These are phyloP conservation scores for Phytophthora tentaculata DNA, from an alignment of 352 stramenopile species.

Conservation along the genomic window DNA sequence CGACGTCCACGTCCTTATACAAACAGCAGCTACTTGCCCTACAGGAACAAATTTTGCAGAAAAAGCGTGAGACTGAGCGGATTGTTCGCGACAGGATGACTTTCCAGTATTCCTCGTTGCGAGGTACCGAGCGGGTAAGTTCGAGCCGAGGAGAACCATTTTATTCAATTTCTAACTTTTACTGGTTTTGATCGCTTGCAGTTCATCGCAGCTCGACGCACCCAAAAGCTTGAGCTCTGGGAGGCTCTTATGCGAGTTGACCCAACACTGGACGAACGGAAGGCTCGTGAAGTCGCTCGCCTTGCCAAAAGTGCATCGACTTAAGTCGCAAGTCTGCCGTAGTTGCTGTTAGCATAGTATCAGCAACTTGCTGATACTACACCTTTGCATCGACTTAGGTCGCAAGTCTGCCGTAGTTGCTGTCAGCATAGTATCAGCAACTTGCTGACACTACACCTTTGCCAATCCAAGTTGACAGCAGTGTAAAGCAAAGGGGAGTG, in stretches of 20 bases:
- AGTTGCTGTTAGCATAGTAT: no score
- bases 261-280: conserved; percentile 55
- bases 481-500: no score
- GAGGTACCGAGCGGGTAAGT: conserved; percentile 60
- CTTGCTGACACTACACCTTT: no score
- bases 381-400: background rate
- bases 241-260: conserved; percentile 75
- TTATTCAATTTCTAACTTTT: background rate
- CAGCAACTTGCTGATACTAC: no score
- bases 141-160: no score
- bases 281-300: conserved; percentile 54
- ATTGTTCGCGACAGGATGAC: conserved; percentile 62
- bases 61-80: conserved; percentile 69
- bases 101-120: conserved; percentile 66
- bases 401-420: no score
- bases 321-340: background rate
- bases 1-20: conserved; percentile 65
- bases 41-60: conserved; percentile 71
- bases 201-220: conserved; percentile 57
- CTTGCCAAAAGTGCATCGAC: conserved; percentile 15
- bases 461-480: no score
- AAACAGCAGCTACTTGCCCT: conserved; percentile 66
- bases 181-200: no score
- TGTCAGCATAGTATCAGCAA: no score
- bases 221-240: conserved; percentile 62